Evolutionary conservation across 768 basidiomycete genomes (phyloP), one percentile per base, ranked within the genome.

Genomic region (Pisolithus microcarpus): DNA sequence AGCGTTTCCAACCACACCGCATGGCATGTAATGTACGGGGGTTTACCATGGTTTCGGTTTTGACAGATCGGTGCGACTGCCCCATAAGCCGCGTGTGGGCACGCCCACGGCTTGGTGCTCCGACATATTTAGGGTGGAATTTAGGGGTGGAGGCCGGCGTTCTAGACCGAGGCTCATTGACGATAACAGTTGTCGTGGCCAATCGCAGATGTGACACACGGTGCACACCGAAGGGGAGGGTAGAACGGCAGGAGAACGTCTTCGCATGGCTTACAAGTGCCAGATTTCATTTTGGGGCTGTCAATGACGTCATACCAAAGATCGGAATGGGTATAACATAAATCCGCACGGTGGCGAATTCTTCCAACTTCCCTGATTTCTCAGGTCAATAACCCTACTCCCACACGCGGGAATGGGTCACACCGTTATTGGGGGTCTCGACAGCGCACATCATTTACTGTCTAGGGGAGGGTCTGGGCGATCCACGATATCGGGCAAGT

Each of bases 141-240:
- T 58, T 52, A 67, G 67, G 61, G 56, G 59, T 67, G 61, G 61
- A 57, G 57, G 57, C 30, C 57, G 48, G 43, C 56, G 56, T 52
- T 65, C 63, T 67, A 59, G 64, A 53, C 61, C 57, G 15, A 28
- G 36, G 53, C n/a, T 30, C 47, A 44, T 45, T 28, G 52, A 43
- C 39, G 52, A 45, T 43, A 39, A 39, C 21, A 26, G 24, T 55
- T 40, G 43, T 7, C 19, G n/a, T n/a, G 18, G n/a, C 9, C 31
- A 42, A n/a, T 50, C 40, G 34, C 21, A 31, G 21, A 43, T 43
- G 23, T 43, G 43, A n/a, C n/a, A n/a, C n/a, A n/a, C n/a, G n/a
- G n/a, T n/a, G 23, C 21, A 10, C 26, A 43, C 13, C 15, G 23
- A 28, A 26, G 23, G 21, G 10, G 26, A 24, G 43, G 26, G 26